Base-by-base conservation (phyloP, 2,329 filamentous ascomycete genomes). In the Nothomitra cinnamomea region DNA sequence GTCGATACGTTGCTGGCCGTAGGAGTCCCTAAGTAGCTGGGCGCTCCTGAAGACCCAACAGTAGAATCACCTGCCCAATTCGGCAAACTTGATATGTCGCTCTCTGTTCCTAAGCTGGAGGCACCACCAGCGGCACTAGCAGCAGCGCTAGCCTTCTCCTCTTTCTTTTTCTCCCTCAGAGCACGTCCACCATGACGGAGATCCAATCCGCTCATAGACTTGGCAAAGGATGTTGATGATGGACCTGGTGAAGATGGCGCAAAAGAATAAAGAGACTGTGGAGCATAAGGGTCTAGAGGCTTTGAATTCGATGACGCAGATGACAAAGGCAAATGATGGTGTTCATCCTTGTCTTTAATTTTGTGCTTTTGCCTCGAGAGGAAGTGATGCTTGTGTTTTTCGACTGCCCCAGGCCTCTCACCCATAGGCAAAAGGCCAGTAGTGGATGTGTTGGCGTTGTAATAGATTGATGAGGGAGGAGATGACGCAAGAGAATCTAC, bases 131-230 rank as follows among this genome's bases (percentile, higher is more conserved):
- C 59, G 3, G 69, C 67, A 1, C 64, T 64, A 15, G 67, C 67
- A 22, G 69, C 69, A 17, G 53, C 41, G 13, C 21, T 48, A 15
- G 53, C 53, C 56, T 74, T 75, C 56, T 74, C 72, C 59, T 74
- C 72, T 56, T 72, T 74, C 59, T 74, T 73, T 57, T 90, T 94
- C 63, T 95, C 87, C 38, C 85, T 77, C 47, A 89, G 67, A 5
- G 82, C 84, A 42, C 83, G 77, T 1, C 82, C 85, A 42, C 83
- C 86, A 67, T 90, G 85, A 52, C 86, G 75, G 24, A 90, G 69
- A 65, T 90, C 86, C 43, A 90, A 71, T 0, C 84, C 85, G 56
- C 85, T 90, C 62, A 92, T 85, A 2, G 83, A 84, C 68, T 92
- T 94, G 38, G 82, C 75, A 64, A 96, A 94, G 32, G 77, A 72